A percentile compares a stretch with the other conserved stretches of the same genome.
phyloP scores from a whole-genome alignment of 2,329 filamentous ascomycete species.

The Nemania sp. region DNA sequence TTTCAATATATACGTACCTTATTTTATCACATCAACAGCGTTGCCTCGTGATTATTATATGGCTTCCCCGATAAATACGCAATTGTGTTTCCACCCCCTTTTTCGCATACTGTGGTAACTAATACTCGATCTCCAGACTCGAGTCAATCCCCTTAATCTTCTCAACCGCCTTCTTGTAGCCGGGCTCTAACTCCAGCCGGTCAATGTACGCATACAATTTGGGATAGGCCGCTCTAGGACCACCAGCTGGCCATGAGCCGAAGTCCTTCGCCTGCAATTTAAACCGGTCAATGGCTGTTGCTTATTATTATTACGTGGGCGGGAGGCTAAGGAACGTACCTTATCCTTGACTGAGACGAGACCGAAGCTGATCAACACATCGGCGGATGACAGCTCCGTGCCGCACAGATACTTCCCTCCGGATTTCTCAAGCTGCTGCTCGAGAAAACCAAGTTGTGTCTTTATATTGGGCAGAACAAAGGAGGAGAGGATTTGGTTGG shows the following conservation, averaged over 20 bases:
- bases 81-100: background rate
- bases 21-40: no score
- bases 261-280: conserved; percentile 52
- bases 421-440: conserved; percentile 61
- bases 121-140: conserved; percentile 50
- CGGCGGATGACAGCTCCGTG: conserved; percentile 61
- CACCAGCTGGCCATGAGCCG: conserved; percentile 57
- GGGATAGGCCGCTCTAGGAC: conserved; percentile 57
- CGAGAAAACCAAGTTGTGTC: conserved; percentile 62
- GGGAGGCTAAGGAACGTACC: conserved; percentile 15
- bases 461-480: conserved; percentile 63
- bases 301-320: background rate
- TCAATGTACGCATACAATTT: conserved; percentile 61
- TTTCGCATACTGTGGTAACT: background rate
- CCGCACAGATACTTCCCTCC: conserved; percentile 63
- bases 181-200: conserved; percentile 59
- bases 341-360: conserved; percentile 59
- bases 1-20: no score
- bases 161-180: conserved; percentile 61
- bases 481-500: conserved; percentile 56
- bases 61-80: no score
- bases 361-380: conserved; percentile 66
- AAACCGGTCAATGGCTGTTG: conserved; percentile 8
- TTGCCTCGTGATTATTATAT: no score
- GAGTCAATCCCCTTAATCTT: conserved; percentile 65